Conservation (phyloP, 1,284 basidiomycete species). For the Cystobasidiaceae sp. region DNA sequence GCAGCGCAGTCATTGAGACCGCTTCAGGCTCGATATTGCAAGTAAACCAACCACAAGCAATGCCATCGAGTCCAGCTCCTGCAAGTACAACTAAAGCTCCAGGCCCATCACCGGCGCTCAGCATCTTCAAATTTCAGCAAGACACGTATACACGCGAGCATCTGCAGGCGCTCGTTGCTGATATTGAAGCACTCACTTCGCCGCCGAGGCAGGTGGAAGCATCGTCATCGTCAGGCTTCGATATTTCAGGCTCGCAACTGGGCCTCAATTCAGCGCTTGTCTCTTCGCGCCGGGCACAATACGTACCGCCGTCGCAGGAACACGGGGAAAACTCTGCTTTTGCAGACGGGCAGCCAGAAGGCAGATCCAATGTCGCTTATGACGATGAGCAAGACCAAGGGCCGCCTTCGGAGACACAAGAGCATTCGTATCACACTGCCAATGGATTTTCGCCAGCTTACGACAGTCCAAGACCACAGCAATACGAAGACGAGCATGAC, state of each 20-base stretch:
- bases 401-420: constrained; percentile 10
- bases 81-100: not conserved
- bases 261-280: not conserved
- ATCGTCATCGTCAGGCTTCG: not conserved
- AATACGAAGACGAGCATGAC: constrained; percentile 14
- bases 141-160: constrained; percentile 90
- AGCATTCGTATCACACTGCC: constrained; percentile 20
- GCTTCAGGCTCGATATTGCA: not conserved
- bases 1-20: not conserved
- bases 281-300: not conserved
- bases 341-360: no score
- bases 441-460: not conserved
- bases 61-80: not conserved
- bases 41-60: not conserved
- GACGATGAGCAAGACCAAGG: constrained; percentile 43
- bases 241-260: constrained; percentile 12
- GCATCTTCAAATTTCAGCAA: constrained; percentile 59
- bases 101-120: constrained; percentile 7
- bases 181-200: constrained; percentile 40
- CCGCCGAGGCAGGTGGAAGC: constrained; percentile 1
- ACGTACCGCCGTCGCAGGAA: not conserved
- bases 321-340: not conserved
- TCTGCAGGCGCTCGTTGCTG: constrained; percentile 82
- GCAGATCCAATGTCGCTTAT: no score
- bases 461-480: not conserved